Evolutionary conservation across 257 asterid species (phyloP).

Genomic region (Orobanche coerulescens): DNA sequence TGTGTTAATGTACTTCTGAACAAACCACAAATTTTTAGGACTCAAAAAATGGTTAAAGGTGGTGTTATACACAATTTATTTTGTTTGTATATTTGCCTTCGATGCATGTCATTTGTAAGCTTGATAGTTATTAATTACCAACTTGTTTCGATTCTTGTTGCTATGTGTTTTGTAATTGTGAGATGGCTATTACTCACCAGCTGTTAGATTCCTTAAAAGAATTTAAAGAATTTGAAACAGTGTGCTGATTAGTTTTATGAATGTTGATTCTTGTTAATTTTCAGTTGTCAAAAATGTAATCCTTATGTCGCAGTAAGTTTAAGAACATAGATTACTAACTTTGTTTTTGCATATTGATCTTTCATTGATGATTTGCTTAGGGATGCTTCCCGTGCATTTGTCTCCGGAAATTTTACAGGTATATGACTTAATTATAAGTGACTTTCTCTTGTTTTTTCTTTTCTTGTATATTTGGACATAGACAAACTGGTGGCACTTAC

Average conservation of each 20-base stretch:
- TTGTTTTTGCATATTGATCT: background rate
- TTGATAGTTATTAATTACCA: too few species aligned
- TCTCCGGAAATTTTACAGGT: constrained; percentile 93
- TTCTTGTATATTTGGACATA: background rate
- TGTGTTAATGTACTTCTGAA: too few species aligned
- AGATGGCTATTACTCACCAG: background rate
- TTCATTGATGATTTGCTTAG: constrained; percentile 30
- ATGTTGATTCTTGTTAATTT: background rate
- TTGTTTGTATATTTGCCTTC: too few species aligned
- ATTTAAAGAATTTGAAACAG: background rate
- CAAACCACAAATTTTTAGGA: too few species aligned
- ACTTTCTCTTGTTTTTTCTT: background rate
- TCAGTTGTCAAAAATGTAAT: background rate
- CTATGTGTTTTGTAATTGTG: too few species aligned
- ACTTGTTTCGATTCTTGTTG: too few species aligned
- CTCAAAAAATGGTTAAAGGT: too few species aligned
- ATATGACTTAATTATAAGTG: constrained; percentile 6
- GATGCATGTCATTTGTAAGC: too few species aligned
- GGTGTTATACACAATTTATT: too few species aligned
- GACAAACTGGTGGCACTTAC: background rate
- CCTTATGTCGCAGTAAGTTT: background rate
- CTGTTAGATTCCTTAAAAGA: background rate
- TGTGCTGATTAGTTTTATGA: background rate
- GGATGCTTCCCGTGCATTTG: constrained; percentile 96
- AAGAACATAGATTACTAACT: constrained; percentile 9